Evolutionary conservation across 2,329 filamentous ascomycete genomes (phyloP).

Genomic region (Botrytis hyacinthi): DNA sequence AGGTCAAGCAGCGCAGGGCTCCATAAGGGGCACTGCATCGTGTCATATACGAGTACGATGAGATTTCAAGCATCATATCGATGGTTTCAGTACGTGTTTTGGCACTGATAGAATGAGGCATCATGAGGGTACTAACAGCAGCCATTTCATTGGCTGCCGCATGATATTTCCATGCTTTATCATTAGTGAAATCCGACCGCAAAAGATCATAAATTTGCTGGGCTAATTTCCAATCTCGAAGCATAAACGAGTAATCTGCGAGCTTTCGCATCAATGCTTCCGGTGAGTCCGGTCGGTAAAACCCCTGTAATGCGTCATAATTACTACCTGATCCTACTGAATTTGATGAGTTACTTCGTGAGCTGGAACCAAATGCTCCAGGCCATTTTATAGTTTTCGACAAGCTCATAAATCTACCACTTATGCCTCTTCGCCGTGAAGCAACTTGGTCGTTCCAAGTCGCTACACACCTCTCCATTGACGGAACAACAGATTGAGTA

Average conservation of each 20-base stretch:
- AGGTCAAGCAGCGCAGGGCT: conserved; percentile 71
- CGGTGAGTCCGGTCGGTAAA: conserved; percentile 77
- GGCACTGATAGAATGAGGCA: conserved; percentile 66
- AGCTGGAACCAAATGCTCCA: conserved; percentile 68
- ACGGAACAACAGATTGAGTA: conserved; percentile 88
- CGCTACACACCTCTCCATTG: conserved; percentile 89
- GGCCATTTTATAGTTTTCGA: conserved; percentile 70
- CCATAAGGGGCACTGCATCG: conserved; percentile 78
- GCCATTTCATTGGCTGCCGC: conserved; percentile 95
- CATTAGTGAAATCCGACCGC: conserved; percentile 83
- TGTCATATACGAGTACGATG: conserved; percentile 88
- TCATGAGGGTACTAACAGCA: conserved; percentile 77
- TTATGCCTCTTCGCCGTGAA: conserved; percentile 81
- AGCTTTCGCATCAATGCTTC: conserved; percentile 92
- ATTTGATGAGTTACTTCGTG: conserved; percentile 31
- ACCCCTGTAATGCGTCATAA: conserved; percentile 75
- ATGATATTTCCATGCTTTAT: conserved; percentile 96
- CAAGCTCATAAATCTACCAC: conserved; percentile 90
- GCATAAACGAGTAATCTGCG: conserved; percentile 94
- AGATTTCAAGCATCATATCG: conserved; percentile 83
- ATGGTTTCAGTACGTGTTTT: conserved; percentile 79
- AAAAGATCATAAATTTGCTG: conserved; percentile 90
- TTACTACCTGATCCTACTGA: conserved; percentile 58
- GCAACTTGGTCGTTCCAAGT: conserved; percentile 98
- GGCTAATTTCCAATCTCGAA: conserved; percentile 92